These are phyloP conservation scores for Phytophthora rubi DNA, from an alignment of 352 stramenopile genomes.

Conservation along the genomic window DNA sequence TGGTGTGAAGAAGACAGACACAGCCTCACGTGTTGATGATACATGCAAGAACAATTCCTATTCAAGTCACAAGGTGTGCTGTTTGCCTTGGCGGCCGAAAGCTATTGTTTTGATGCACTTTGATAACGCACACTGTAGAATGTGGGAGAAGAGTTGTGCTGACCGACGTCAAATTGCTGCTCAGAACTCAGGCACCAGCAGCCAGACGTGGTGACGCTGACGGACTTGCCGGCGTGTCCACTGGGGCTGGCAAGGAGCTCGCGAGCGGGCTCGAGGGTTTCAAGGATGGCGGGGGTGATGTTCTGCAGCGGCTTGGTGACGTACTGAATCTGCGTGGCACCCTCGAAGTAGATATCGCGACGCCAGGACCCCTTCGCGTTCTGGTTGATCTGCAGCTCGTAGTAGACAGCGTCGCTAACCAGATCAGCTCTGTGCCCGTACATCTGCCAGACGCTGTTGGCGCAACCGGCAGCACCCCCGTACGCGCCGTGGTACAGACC, in stretches of 20 bases:
- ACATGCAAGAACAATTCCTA: too few relatives aligned
- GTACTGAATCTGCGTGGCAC: slow-evolving; percentile 18
- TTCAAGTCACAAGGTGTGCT: too few relatives aligned
- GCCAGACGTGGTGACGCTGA: slow-evolving; percentile 30
- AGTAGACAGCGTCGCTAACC: slow-evolving; percentile 22
- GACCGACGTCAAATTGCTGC: background rate
- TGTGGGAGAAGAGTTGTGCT: too few relatives aligned
- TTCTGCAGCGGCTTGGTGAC: slow-evolving; percentile 28
- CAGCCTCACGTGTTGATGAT: too few relatives aligned
- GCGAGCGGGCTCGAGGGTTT: slow-evolving; percentile 21
- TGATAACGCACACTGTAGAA: too few relatives aligned
- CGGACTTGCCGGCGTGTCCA: slow-evolving; percentile 1
- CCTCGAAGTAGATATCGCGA: slow-evolving; percentile 21
- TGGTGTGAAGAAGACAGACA: too few relatives aligned
- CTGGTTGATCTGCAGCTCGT: slow-evolving; percentile 5
- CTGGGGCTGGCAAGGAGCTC: slow-evolving; percentile 11
- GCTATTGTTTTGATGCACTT: too few relatives aligned
- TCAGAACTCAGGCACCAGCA: slow-evolving; percentile 28
- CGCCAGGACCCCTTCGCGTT: slow-evolving; percentile 30
- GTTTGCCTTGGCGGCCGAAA: too few relatives aligned
- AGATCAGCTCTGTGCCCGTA: slow-evolving; percentile 21
- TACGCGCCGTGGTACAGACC: slow-evolving; percentile 35
- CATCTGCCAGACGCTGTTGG: slow-evolving; percentile 33
- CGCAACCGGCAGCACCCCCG: slow-evolving; percentile 16
- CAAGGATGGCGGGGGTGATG: slow-evolving; percentile 6